These are phyloP conservation scores for Lachancea kluyveri DNA, from an alignment of 805 yeast genomes.

Conservation along the genomic window DNA sequence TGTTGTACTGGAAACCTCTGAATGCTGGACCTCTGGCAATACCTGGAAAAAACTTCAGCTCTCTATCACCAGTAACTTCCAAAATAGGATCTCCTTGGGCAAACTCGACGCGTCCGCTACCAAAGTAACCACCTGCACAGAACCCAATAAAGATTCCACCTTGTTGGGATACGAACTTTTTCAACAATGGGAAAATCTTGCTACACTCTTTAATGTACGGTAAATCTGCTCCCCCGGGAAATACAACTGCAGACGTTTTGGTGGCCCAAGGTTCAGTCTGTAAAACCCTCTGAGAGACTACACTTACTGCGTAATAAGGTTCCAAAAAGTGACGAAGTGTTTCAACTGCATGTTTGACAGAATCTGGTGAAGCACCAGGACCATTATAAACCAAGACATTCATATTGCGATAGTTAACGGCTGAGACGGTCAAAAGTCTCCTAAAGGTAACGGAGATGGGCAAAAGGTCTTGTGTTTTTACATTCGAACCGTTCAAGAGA, in stretches of 20 bases:
- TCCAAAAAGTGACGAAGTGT: slow-evolving; percentile 69
- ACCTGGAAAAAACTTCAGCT: slow-evolving; percentile 78
- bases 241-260: slow-evolving; percentile 70
- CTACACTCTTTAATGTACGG: slow-evolving; percentile 73
- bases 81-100: slow-evolving; percentile 62
- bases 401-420: no score
- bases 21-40: slow-evolving; percentile 74
- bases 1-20: slow-evolving; percentile 72
- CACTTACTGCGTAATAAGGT: slow-evolving; percentile 81
- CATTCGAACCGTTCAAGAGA: no score
- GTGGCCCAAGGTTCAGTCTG: slow-evolving; percentile 82
- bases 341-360: slow-evolving; percentile 78
- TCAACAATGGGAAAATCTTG: slow-evolving; percentile 58
- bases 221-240: slow-evolving; percentile 97
- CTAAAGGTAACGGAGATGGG: no score
- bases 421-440: no score
- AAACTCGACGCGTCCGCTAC: slow-evolving; percentile 69
- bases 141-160: slow-evolving; percentile 87
- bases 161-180: slow-evolving; percentile 54
- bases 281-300: slow-evolving; percentile 57
- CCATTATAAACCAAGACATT: slow-evolving; percentile 67
- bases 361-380: slow-evolving; percentile 82
- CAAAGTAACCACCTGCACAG: slow-evolving; percentile 95
- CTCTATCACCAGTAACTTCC: slow-evolving; percentile 85
- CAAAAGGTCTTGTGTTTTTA: no score